Base-by-base conservation (phyloP, 2,329 filamentous ascomycete genomes). In the Chaetomium sp. region DNA sequence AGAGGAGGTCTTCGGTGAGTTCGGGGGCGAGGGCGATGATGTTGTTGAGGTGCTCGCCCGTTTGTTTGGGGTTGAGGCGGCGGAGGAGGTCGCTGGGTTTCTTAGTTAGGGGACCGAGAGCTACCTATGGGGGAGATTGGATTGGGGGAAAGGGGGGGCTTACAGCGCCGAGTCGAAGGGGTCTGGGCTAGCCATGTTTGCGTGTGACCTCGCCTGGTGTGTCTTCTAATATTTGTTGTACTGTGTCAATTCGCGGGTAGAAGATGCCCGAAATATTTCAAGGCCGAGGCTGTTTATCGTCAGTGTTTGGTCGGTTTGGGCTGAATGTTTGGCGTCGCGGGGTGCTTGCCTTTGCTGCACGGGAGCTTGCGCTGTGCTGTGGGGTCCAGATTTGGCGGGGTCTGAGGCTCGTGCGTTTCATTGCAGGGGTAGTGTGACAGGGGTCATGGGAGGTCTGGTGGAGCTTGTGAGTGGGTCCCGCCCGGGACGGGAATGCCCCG, bases 1-100 rank as follows among this genome's bases (percentile, higher is more conserved):
- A 94, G 62, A 99, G 89, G 44, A 99, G 89, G 71, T 99, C 94
- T 79, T 99, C 94, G 68, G 92, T 94, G 58, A 99, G 86, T 65
- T 92, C 87, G 12, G 94, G 94, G 45, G 91, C 88, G 61, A 99
- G 86, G 55, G 81, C 78, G 73, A 96, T 94, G 70, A 99, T 91
- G 67, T 86, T 81, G 74, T 88, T 86, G 67, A 99, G 88, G 76
- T 99, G 95, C 59, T 82, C 74, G 68, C 91, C 81, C 54, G 92
- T 96, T 74, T 94, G 84, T 71, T 95, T 95, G 44, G 94, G 94
- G 76, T 96, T 95, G 60, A 99, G 87, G 62, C 94, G 94, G 66
- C 94, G 92, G 74, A 99, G 92, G 70, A 99, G 91, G 79, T 99
- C 94, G 69, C 94, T 97, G 19, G 19, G 19, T 3, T 32, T 10